These are phyloP conservation scores for Coffea humblotiana DNA, from an alignment of 305 asterid species.

Conservation along the genomic window DNA sequence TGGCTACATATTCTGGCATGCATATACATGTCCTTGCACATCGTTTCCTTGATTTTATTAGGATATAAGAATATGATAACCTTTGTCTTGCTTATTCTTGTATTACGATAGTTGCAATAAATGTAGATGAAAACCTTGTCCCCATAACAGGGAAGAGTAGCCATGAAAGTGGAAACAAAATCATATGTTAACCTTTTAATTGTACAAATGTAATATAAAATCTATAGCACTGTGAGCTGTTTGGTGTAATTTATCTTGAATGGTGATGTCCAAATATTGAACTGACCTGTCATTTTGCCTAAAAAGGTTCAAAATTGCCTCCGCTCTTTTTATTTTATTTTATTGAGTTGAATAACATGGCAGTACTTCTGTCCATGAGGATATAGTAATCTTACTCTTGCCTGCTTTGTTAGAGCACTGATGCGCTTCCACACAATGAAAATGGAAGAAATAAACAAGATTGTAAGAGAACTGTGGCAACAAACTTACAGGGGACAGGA, in stretches of 20 bases:
- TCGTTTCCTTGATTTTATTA: neutral
- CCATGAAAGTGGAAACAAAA: neutral
- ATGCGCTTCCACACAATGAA: constrained; percentile 99
- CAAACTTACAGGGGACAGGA: constrained; percentile 99
- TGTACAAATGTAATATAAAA: neutral
- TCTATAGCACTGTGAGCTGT: neutral
- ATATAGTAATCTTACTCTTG: constrained; percentile 20
- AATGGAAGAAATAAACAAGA: constrained; percentile 99
- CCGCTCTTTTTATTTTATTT: neutral
- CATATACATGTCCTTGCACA: neutral
- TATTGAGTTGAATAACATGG: neutral
- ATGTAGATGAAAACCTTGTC: neutral
- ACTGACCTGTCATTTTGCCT: neutral
- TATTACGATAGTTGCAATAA: neutral
- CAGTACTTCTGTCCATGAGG: neutral
- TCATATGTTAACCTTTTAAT: too few relatives aligned
- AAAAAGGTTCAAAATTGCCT: neutral
- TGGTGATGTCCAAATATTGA: neutral
- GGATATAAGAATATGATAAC: neutral
- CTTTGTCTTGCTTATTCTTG: neutral
- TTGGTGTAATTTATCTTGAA: neutral
- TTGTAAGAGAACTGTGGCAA: constrained; percentile 97
- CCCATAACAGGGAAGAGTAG: neutral
- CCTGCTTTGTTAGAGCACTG: constrained; percentile 61
- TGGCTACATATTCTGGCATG: neutral